Base-by-base conservation (phyloP, 2,329 filamentous ascomycete genomes). In the Colletotrichum cuscutae region DNA sequence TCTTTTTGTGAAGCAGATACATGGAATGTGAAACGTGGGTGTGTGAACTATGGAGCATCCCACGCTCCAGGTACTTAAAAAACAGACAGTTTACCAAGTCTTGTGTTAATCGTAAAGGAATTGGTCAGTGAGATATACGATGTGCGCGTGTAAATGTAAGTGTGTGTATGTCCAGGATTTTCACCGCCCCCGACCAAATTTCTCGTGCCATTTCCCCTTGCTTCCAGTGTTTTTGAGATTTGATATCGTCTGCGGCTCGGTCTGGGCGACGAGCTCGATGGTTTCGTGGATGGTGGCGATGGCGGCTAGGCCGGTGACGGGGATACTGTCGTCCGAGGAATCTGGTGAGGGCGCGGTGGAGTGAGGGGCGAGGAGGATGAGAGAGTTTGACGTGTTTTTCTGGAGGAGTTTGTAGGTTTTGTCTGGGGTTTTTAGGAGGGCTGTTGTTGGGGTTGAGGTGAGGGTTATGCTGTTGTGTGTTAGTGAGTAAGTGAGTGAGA, bases 371-470 rank as follows among this genome's bases (percentile, higher is more conserved):
- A 92, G 82, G 3, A 92, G 79, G 76, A 92, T 88, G 59, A 92
- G 84, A n/a, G 88, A 87, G 78, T 92, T 92, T 58, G 90, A 92
- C 0, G 90, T 92, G 79, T 92, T 92, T 79, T 92, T 92, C 77
- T 92, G 90, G 35, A 88, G 89, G 59, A 92, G 84, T 6, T 85
- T 85, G 81, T 91, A 92, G 19, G 86, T 87, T 76, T 86, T 87
- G 65, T 83, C 80, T 4, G 85, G 85, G 1, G 86, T 85, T 76
- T 83, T 86, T 66, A 92, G 85, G 54, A 91, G 78, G 30, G 89
- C 89, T 2, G 80, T 79, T 1, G 84, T 81, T 26, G 86, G 82
- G 24, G 88, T 87, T 13, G 86, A 85, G 75, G 86, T 84, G 58
- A 89, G 81, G 19, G 81, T 86, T 65, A 89, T 81, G 4, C 87